phyloP scores from a whole-genome alignment of 768 basidiomycete genomes.

The Podaxis carcinomalis region DNA sequence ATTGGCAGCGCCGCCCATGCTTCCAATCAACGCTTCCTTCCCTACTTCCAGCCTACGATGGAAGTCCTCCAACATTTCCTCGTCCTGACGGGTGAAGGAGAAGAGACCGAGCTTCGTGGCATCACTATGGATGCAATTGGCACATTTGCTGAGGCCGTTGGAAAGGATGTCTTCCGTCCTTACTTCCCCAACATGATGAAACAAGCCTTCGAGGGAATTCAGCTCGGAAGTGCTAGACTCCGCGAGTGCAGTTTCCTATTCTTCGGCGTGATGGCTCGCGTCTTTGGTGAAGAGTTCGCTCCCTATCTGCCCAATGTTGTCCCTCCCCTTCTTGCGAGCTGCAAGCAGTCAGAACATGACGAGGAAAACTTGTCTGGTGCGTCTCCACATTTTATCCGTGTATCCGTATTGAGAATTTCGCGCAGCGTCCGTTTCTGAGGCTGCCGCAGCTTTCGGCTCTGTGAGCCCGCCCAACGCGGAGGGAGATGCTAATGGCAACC shows the following conservation, averaged over 20 bases:
- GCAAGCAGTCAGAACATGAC: conserved; percentile 78
- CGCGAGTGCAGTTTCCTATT: conserved; percentile 97
- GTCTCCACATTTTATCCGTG: conserved; percentile 16
- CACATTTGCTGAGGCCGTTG: conserved; percentile 96
- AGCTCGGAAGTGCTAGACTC: conserved; percentile 81
- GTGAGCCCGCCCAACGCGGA: conserved; percentile 68
- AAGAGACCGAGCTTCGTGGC: conserved; percentile 91
- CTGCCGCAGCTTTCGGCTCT: conserved; percentile 61
- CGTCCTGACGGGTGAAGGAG: conserved; percentile 77
- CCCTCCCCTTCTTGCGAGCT: conserved; percentile 77
- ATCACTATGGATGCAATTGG: conserved; percentile 99
- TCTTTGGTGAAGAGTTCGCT: conserved; percentile 93
- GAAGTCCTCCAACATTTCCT: conserved; percentile 86
- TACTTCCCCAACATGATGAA: conserved; percentile 97
- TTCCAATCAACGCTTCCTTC: conserved; percentile 83
- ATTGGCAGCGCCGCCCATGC: conserved; percentile 98
- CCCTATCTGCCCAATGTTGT: conserved; percentile 83
- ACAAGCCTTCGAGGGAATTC: conserved; percentile 86
- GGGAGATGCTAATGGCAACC: conserved; percentile 47
- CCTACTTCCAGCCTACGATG: conserved; percentile 94
- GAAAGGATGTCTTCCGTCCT: conserved; percentile 88
- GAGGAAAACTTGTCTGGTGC: conserved; percentile 47
- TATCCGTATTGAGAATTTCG: not conserved
- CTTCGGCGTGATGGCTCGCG: conserved; percentile 97
- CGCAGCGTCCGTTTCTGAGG: conserved; percentile 50